These are phyloP conservation scores for Solanum clarkiae DNA, from an alignment of 257 asterid genomes.

Conservation along the genomic window DNA sequence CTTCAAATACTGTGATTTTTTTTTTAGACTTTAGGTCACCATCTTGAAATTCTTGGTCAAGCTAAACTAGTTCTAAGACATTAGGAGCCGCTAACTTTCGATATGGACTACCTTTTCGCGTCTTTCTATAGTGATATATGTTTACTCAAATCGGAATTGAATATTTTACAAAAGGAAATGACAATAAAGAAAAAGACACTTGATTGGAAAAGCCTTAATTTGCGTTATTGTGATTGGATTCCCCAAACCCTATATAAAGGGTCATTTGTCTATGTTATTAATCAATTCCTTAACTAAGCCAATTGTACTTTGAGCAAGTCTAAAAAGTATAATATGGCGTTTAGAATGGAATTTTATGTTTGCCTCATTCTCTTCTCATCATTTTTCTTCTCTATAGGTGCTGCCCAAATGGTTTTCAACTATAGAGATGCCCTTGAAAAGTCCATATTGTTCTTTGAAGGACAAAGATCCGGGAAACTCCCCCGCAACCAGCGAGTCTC, in stretches of 20 bases:
- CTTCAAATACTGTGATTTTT: not conserved
- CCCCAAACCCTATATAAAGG: conserved; percentile 18
- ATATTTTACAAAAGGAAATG: not conserved
- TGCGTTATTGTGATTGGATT: conserved; percentile 20
- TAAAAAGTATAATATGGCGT: conserved; percentile 17
- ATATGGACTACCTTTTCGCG: not conserved
- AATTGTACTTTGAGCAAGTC: not conserved
- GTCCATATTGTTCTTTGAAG: conserved; percentile 79
- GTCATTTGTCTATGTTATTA: not conserved
- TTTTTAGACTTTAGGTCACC: not conserved
- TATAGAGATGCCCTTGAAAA: conserved; percentile 72
- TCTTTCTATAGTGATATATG: not conserved
- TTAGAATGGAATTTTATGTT: not conserved
- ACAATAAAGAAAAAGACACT: not conserved
- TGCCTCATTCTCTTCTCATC: conserved; percentile 2
- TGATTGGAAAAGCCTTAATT: conserved; percentile 35
- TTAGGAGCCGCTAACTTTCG: not conserved
- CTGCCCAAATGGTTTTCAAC: conserved; percentile 26
- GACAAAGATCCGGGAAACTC: conserved; percentile 74
- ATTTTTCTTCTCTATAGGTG: not conserved
- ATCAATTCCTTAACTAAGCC: conserved; percentile 1
- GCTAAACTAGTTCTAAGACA: not conserved
- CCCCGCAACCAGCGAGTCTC: conserved; percentile 29
- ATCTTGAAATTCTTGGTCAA: not conserved
- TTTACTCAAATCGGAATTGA: not conserved